Evolutionary conservation across 2,329 filamentous ascomycete species (phyloP).

Genomic region (Septoria linicola): DNA sequence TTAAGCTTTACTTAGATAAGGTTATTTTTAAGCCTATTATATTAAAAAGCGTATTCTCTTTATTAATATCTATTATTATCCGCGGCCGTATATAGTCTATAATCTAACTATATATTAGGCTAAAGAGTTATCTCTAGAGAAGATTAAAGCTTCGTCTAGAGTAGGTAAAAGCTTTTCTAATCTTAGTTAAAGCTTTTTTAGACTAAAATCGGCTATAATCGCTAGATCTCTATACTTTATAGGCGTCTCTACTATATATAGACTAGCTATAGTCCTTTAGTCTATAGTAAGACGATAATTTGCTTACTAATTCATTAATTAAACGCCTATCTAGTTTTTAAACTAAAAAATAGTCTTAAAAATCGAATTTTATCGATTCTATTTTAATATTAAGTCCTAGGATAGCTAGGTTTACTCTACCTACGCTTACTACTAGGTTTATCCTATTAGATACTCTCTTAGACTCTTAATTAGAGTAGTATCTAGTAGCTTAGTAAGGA

Average conservation of each 20-base stretch:
- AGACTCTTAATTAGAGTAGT: background rate
- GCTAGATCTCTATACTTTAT: background rate
- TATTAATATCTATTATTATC: too few species aligned
- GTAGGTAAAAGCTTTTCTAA: background rate
- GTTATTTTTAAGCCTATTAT: too few species aligned
- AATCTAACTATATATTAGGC: too few species aligned
- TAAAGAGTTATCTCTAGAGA: background rate
- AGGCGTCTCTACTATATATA: background rate
- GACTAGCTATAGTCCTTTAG: background rate
- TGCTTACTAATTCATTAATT: too few species aligned
- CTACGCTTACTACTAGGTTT: too few species aligned
- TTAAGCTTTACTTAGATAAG: too few species aligned
- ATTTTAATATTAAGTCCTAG: background rate
- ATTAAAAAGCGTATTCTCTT: too few species aligned
- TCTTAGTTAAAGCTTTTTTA: background rate
- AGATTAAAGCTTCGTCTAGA: too few species aligned
- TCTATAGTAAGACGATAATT: background rate
- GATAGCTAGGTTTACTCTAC: too few species aligned
- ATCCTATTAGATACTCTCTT: conserved; percentile 2
- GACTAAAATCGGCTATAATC: background rate
- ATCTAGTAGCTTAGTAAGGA: conserved; percentile 7
- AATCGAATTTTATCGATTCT: background rate
- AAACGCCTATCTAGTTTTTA: too few species aligned
- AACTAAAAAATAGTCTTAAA: background rate
- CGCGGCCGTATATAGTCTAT: too few species aligned